Percentiles rank a stretch among this genome's conserved stretches.
phyloP scores from a whole-genome alignment of 768 basidiomycete species.

The Lyophyllum decastes region DNA sequence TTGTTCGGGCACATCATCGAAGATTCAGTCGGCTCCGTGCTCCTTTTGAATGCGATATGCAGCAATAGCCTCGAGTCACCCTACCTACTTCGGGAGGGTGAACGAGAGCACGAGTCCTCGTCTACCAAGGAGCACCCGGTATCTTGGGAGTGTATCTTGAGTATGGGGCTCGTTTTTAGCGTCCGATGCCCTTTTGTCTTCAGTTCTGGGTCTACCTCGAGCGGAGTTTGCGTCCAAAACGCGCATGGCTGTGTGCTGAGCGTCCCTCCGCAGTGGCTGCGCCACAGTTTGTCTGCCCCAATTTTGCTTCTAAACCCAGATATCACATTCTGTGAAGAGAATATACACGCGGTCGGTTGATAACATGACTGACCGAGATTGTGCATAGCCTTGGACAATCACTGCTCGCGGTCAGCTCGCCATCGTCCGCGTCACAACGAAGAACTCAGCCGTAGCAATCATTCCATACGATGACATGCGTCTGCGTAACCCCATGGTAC shows the following conservation, averaged over 20 bases:
- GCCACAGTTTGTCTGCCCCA: conserved; percentile 13
- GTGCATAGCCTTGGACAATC: background rate
- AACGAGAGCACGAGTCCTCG: background rate
- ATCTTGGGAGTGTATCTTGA: background rate
- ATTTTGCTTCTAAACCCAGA: background rate
- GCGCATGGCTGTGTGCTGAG: background rate
- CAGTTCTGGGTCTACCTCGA: background rate
- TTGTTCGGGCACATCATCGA: background rate
- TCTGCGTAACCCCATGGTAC: background rate
- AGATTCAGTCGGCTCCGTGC: conserved; percentile 8
- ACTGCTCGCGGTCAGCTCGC: background rate
- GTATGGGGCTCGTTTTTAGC: background rate
- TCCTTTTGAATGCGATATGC: background rate
- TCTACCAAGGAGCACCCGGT: background rate
- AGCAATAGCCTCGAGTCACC: background rate
- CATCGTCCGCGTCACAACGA: background rate
- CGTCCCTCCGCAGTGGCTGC: conserved; percentile 1
- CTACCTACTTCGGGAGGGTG: background rate
- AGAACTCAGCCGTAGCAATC: conserved; percentile 1
- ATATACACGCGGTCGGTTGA: background rate
- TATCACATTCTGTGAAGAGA: background rate
- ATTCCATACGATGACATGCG: background rate
- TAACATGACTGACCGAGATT: background rate
- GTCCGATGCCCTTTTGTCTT: background rate
- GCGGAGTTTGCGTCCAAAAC: background rate